These are phyloP conservation scores for Suhomyces ambrosiae DNA, from an alignment of 1,139 yeast genomes.

Conservation along the genomic window DNA sequence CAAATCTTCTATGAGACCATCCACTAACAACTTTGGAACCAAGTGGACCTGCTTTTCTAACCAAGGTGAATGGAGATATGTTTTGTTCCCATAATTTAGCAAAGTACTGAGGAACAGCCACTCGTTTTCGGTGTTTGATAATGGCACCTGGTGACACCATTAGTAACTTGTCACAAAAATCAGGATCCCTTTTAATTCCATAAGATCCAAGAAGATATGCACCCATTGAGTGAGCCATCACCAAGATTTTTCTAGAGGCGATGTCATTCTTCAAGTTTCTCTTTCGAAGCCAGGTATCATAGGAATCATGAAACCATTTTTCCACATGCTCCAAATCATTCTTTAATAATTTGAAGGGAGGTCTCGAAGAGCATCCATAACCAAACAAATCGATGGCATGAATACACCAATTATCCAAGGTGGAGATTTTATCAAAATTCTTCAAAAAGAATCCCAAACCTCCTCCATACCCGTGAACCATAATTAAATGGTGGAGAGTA, in stretches of 20 bases:
- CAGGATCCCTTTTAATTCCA: conserved; percentile 44
- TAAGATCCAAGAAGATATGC: conserved; percentile 56
- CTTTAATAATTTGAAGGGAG: conserved; percentile 44
- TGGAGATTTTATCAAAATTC: conserved; percentile 53
- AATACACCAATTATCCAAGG: conserved; percentile 53
- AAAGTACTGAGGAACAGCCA: conserved; percentile 63
- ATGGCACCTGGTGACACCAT: conserved; percentile 72
- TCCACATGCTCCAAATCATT: conserved; percentile 43
- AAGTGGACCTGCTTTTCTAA: conserved; percentile 62
- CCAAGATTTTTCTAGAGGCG: conserved; percentile 30
- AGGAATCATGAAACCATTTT: conserved; percentile 55
- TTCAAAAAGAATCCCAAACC: conserved; percentile 72
- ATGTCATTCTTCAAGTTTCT: conserved; percentile 30
- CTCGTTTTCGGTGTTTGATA: conserved; percentile 43
- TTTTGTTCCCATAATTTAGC: conserved; percentile 67
- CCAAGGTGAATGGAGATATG: conserved; percentile 68
- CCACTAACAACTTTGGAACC: conserved; percentile 76
- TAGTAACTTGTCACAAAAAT: conserved; percentile 47
- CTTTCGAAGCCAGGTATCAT: conserved; percentile 44
- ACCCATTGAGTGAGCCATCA: conserved; percentile 67
- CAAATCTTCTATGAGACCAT: conserved; percentile 73
- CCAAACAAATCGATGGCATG: conserved; percentile 78
- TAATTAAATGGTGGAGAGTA: conserved; percentile 56
- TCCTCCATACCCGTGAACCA: conserved; percentile 80
- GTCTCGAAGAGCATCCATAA: conserved; percentile 73